phyloP scores from a whole-genome alignment of 495 filamentous ascomycete species.

The Aspergillus egyptiacus region DNA sequence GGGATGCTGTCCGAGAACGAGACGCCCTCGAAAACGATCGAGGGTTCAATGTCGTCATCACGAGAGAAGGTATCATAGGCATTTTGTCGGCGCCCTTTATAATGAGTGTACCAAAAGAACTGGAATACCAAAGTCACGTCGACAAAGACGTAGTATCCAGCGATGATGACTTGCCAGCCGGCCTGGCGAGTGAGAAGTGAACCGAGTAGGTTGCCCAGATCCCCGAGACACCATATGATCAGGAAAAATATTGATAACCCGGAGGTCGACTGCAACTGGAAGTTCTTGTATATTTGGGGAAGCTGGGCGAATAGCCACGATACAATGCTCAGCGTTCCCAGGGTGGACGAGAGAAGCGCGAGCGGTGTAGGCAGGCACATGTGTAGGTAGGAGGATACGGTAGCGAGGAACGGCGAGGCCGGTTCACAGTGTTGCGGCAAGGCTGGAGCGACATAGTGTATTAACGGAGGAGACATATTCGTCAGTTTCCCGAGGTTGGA shows the following conservation, averaged over 20 bases:
- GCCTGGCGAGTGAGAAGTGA: slow-evolving; percentile 62
- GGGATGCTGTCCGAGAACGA: slow-evolving; percentile 20
- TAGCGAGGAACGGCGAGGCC: slow-evolving; percentile 50
- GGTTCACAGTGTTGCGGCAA: slow-evolving; percentile 62
- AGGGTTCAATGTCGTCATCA: slow-evolving; percentile 18
- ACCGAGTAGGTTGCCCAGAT: slow-evolving; percentile 62
- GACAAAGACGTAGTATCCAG: slow-evolving; percentile 62
- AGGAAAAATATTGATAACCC: slow-evolving; percentile 66
- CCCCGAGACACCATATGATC: slow-evolving; percentile 63
- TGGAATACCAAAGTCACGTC: slow-evolving; percentile 58
- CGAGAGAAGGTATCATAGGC: slow-evolving; percentile 21
- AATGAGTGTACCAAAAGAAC: slow-evolving; percentile 62
- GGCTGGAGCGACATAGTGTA: slow-evolving; percentile 23
- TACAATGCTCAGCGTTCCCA: slow-evolving; percentile 59
- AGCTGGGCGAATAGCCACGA: slow-evolving; percentile 76
- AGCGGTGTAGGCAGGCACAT: slow-evolving; percentile 63
- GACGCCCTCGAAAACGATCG: slow-evolving; percentile 29
- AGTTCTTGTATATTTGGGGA: slow-evolving; percentile 70
- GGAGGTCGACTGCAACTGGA: slow-evolving; percentile 56
- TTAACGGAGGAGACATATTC: slow-evolving; percentile 28
- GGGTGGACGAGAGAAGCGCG: slow-evolving; percentile 57
- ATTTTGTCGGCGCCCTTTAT: slow-evolving; percentile 35
- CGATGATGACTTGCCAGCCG: slow-evolving; percentile 63
- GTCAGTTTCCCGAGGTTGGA: background rate
- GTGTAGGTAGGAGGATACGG: slow-evolving; percentile 55